Evolutionary conservation across 352 stramenopile genomes (phyloP), one percentile per base, ranked within the genome.

Genomic region (Globisporangium iwayamae): DNA sequence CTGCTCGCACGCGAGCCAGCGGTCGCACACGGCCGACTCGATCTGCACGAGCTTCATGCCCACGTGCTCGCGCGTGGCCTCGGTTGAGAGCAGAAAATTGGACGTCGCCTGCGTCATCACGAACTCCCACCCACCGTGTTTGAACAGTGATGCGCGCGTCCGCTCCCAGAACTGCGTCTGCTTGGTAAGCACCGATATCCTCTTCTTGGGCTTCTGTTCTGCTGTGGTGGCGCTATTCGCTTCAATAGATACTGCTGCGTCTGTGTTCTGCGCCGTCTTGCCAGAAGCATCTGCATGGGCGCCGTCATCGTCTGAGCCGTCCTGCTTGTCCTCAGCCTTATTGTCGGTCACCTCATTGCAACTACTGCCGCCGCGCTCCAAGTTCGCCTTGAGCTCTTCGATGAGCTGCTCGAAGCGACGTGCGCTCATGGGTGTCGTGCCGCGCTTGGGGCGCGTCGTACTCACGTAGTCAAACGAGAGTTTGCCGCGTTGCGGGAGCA

Each of bases 391-490:
- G 1, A 94, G 70, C 25, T 86, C 78, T 0, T 78, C 59, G 41
- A 94, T 90, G 22, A 94, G 72, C 67, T 93, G 86, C 45, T 84
- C 63, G 60, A 92, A 94, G 22, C 83, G 77, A 9, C 83, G 75
- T 2, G 85, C 73, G 39, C 84, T 93, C 63, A 94, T 69, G 32
- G 83, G 78, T 0, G 47, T 64, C 4, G 77, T 93, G 52, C 81
- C 83, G 30, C 73, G 70, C 34, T 88, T 88, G 0, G 86, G 84
- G 2, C 86, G 68, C 25, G 79, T 75, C 0, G 91, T 96, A 52
- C 85, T 96, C 59, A 97, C 91, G 62, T 96, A 97, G 67, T 97
- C 89, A 47, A 97, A 96, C n/a, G 76, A 82, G 1, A 97, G 77
- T 63, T 89, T 92, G 14, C 90, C 89, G 2, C 75, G 70, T 0